These are phyloP conservation scores for Sequoia sempervirens DNA, from an alignment of 75 land plant species.

Conservation along the genomic window DNA sequence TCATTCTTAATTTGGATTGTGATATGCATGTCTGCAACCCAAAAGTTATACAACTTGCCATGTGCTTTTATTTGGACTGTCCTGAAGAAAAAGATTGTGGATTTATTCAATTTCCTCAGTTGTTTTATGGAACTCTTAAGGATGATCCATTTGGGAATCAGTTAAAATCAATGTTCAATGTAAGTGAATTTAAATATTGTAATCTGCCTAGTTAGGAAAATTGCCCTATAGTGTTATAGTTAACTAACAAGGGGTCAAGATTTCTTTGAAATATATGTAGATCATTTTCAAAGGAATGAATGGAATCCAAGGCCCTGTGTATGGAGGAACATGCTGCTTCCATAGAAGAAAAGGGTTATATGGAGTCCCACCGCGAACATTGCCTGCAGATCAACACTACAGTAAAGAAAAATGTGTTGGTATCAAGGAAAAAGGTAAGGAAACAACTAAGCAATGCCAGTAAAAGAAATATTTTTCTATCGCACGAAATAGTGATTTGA, in stretches of 20 bases:
- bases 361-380: slow-evolving; percentile 18
- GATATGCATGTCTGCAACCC: slow-evolving; percentile 28
- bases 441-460: neutral
- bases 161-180: neutral
- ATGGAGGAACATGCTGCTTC: slow-evolving; percentile 35
- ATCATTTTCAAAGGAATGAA: slow-evolving; percentile 10
- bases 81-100: slow-evolving; percentile 10
- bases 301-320: slow-evolving; percentile 29
- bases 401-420: neutral
- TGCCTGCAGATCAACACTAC: neutral
- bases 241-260: neutral
- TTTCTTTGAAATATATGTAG: neutral
- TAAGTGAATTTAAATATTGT: neutral
- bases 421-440: neutral
- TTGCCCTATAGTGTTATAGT: neutral
- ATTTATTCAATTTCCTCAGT: slow-evolving; percentile 29
- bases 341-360: slow-evolving; percentile 38
- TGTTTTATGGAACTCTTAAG: slow-evolving; percentile 10
- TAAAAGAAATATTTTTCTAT: neutral
- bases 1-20: slow-evolving; percentile 47
- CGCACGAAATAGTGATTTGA: neutral
- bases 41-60: slow-evolving; percentile 14
- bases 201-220: neutral
- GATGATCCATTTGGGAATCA: slow-evolving; percentile 22
- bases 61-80: slow-evolving; percentile 24